Evolutionary conservation across 75 land plant species (phyloP).

Genomic region (Pseudotsuga menziesii): DNA sequence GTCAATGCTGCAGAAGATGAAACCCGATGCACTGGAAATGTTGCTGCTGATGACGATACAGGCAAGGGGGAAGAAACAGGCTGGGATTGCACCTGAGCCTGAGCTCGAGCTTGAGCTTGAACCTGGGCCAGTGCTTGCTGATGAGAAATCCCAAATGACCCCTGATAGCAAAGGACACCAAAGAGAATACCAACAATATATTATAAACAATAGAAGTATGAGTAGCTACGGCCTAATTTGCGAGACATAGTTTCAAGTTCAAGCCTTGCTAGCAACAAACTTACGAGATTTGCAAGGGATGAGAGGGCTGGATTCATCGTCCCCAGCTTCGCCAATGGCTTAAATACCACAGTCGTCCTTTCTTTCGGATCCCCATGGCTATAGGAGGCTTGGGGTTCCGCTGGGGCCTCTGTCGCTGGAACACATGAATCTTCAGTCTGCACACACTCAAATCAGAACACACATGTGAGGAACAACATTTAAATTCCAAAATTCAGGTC

Average conservation of each 20-base stretch:
- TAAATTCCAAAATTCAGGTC: neutral
- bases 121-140: constrained; percentile 32
- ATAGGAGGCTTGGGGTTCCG: no score
- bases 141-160: constrained; percentile 41
- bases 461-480: neutral
- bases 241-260: no score
- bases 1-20: constrained; percentile 18
- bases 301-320: constrained; percentile 32
- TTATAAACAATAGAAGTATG: no score
- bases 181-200: neutral
- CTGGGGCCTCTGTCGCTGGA: no score
- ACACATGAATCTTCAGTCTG: neutral
- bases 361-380: constrained; percentile 2
- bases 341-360: constrained; percentile 34
- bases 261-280: neutral
- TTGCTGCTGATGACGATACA: constrained; percentile 10
- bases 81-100: constrained; percentile 18
- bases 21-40: constrained; percentile 1
- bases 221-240: no score
- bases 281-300: constrained; percentile 43
- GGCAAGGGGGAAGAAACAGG: neutral
- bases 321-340: constrained; percentile 45
- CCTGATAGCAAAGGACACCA: constrained; percentile 19
- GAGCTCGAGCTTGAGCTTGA: constrained; percentile 31
- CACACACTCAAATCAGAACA: neutral